Conservation (phyloP, 164 flowering plant genomes). For the Warburgia ugandensis region DNA sequence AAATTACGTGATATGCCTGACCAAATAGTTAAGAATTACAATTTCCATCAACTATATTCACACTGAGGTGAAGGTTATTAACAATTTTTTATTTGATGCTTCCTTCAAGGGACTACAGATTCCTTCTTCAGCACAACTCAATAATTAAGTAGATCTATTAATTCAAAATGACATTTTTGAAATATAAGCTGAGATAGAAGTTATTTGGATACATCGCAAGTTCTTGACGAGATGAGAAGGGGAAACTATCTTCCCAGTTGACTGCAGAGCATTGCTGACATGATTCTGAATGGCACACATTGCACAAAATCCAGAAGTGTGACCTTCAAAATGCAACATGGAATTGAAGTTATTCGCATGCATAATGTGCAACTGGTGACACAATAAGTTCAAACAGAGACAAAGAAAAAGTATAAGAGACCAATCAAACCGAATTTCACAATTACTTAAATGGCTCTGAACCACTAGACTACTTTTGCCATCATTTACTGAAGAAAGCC, state of each 20-base stretch:
- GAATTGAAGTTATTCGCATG: constrained; percentile 4
- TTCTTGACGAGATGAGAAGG: constrained; percentile 88
- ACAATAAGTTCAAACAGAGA: not conserved
- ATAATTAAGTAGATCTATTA: no score
- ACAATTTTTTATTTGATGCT: no score
- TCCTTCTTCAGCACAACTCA: no score
- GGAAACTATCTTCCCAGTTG: constrained; percentile 77
- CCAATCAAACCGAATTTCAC: no score
- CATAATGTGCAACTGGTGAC: not conserved
- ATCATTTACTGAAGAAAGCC: no score
- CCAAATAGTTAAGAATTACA: constrained; percentile 38
- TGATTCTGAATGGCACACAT: constrained; percentile 95
- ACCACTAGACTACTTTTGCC: no score
- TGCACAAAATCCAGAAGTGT: constrained; percentile 88
- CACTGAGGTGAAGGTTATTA: no score
- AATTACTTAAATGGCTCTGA: no score
- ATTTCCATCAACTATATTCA: no score
- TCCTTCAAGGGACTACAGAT: no score
- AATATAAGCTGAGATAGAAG: not conserved
- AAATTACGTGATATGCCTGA: constrained; percentile 88
- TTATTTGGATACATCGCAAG: constrained; percentile 85
- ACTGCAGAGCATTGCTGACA: constrained; percentile 77
- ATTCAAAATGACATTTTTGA: no score
- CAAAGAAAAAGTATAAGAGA: not conserved
- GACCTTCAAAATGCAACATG: constrained; percentile 45